These are phyloP conservation scores for Penicillium steckii DNA, from an alignment of 495 filamentous ascomycete genomes.

Conservation along the genomic window DNA sequence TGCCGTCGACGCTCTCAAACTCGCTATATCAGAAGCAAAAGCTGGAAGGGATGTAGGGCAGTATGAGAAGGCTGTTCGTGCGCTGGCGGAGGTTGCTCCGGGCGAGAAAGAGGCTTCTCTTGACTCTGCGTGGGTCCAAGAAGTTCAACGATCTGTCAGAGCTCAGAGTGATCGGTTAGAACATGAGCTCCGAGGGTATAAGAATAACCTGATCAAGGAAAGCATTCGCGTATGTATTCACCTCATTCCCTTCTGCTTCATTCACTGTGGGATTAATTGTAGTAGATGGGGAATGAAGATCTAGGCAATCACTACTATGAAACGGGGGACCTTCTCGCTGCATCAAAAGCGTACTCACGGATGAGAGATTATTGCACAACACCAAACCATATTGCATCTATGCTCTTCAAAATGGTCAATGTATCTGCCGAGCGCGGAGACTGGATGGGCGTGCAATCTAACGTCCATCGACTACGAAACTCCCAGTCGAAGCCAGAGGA, in stretches of 20 bases:
- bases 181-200: slow-evolving; percentile 84
- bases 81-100: slow-evolving; percentile 59
- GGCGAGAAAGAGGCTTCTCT: slow-evolving; percentile 62
- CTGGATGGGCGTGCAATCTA: slow-evolving; percentile 64
- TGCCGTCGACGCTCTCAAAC: slow-evolving; percentile 75
- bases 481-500: slow-evolving; percentile 59
- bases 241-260: neutral
- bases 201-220: slow-evolving; percentile 96
- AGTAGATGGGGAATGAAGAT: slow-evolving; percentile 75
- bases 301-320: slow-evolving; percentile 66
- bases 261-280: too few species aligned
- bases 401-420: slow-evolving; percentile 66
- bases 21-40: slow-evolving; percentile 75
- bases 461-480: slow-evolving; percentile 64
- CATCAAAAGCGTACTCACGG: slow-evolving; percentile 65
- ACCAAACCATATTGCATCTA: slow-evolving; percentile 66
- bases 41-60: slow-evolving; percentile 67
- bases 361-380: slow-evolving; percentile 77
- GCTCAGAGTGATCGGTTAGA: slow-evolving; percentile 71
- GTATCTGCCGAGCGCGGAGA: slow-evolving; percentile 66
- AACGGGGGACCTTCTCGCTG: slow-evolving; percentile 59
- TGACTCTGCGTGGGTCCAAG: slow-evolving; percentile 70
- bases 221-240: slow-evolving; percentile 76
- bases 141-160: slow-evolving; percentile 59
- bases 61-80: slow-evolving; percentile 69